phyloP scores from a whole-genome alignment of 2,329 filamentous ascomycete species.

The Coniochaeta prunicola region DNA sequence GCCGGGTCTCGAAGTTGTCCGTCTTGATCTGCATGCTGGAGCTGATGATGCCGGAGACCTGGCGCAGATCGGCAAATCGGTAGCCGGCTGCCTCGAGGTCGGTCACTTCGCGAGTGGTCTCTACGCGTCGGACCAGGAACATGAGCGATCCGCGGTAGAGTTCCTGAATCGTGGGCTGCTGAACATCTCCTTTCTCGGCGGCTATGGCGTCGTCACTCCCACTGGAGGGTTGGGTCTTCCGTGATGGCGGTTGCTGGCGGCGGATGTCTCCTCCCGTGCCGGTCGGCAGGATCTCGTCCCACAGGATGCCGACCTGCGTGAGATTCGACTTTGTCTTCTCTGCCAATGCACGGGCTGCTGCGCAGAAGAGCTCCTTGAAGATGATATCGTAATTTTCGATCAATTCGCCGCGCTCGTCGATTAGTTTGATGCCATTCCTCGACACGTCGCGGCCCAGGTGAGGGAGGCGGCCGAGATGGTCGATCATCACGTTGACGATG shows the following conservation, averaged over 20 bases:
- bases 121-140: slow-evolving; percentile 64
- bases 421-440: slow-evolving; percentile 33
- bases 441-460: slow-evolving; percentile 25
- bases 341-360: slow-evolving; percentile 69
- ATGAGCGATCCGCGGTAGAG: slow-evolving; percentile 65
- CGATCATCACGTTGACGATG: slow-evolving; percentile 64
- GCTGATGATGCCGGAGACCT: slow-evolving; percentile 62
- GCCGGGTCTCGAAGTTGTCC: slow-evolving; percentile 50
- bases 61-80: slow-evolving; percentile 64
- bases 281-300: slow-evolving; percentile 68
- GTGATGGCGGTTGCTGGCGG: slow-evolving; percentile 18
- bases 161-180: slow-evolving; percentile 29
- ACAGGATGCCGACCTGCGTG: slow-evolving; percentile 59
- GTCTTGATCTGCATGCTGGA: slow-evolving; percentile 67
- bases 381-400: slow-evolving; percentile 66
- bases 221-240: slow-evolving; percentile 3
- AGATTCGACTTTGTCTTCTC: slow-evolving; percentile 56
- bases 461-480: slow-evolving; percentile 53
- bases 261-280: slow-evolving; percentile 24
- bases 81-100: slow-evolving; percentile 65
- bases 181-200: slow-evolving; percentile 32
- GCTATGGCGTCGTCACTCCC: slow-evolving; percentile 22
- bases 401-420: slow-evolving; percentile 46
- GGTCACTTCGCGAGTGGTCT: slow-evolving; percentile 49
- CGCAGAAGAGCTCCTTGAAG: slow-evolving; percentile 77